Conservation (phyloP, 176 grass and related monocot genomes). For the Cymbopogon citratus region DNA sequence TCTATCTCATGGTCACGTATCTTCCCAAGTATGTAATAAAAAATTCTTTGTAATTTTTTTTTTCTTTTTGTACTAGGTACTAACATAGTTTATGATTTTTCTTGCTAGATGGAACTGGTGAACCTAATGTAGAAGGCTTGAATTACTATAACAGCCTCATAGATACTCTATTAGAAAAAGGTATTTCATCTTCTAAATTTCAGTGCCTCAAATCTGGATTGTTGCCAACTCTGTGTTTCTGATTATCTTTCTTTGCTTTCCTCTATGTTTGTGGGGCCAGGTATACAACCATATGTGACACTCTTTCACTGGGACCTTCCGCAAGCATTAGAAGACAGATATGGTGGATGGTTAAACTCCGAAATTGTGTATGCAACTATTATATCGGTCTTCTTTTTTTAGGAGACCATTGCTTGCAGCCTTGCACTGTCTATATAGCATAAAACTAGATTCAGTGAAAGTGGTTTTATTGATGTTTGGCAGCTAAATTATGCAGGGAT, state of each 20-base stretch:
- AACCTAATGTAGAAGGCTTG: constrained; percentile 86
- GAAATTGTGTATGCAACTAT: constrained; percentile 72
- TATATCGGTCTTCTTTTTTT: background rate
- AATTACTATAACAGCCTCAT: constrained; percentile 81
- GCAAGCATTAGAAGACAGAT: constrained; percentile 77
- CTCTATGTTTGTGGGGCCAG: constrained; percentile 36
- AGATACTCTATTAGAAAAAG: constrained; percentile 66
- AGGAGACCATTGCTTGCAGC: background rate
- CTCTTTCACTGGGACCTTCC: constrained; percentile 96
- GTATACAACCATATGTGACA: constrained; percentile 73
- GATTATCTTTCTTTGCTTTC: background rate
- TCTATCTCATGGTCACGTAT: constrained; percentile 97
- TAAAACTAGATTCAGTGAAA: background rate
- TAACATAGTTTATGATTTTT: constrained; percentile 3
- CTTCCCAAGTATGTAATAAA: constrained; percentile 77
- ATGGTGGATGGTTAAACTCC: constrained; percentile 68
- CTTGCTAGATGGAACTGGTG: constrained; percentile 79
- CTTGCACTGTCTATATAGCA: constrained; percentile 1
- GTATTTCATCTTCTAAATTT: constrained; percentile 16
- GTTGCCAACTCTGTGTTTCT: background rate
- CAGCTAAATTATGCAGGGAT: constrained; percentile 44
- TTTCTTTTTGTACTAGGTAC: background rate
- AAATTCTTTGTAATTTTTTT: constrained; percentile 8
- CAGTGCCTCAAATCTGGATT: background rate
- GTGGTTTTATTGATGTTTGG: constrained; percentile 4